phyloP scores from a whole-genome alignment of 805 yeast species.

The Saturnispora zaruensis region DNA sequence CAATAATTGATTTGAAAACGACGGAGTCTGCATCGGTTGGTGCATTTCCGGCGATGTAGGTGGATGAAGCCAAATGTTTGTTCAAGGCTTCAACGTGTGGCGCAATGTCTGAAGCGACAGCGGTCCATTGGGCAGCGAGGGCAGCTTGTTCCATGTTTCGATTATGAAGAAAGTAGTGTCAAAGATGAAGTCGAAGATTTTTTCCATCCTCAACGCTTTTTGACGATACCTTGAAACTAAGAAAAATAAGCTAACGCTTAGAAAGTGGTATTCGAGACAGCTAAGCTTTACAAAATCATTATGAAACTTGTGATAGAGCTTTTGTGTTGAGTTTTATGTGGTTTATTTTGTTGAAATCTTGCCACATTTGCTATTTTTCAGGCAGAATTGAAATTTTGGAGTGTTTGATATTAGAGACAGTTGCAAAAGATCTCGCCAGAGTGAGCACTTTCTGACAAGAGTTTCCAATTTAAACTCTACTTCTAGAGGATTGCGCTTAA shows the following conservation, averaged over 20 bases:
- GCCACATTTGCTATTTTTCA: too few species aligned
- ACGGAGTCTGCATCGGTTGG: slow-evolving; percentile 66
- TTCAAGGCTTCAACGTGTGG: slow-evolving; percentile 55
- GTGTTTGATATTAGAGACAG: too few species aligned
- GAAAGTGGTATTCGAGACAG: not conserved
- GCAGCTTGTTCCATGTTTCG: slow-evolving; percentile 37
- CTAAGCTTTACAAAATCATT: too few species aligned
- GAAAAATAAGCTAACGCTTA: not conserved
- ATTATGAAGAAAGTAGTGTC: not conserved
- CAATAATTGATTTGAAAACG: slow-evolving; percentile 59
- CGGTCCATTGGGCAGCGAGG: slow-evolving; percentile 67
- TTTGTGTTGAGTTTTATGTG: too few species aligned
- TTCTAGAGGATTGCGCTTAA: too few species aligned
- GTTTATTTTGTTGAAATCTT: too few species aligned
- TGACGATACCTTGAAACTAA: not conserved
- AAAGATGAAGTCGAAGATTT: not conserved
- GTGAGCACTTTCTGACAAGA: too few species aligned
- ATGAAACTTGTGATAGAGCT: not conserved
- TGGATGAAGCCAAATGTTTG: slow-evolving; percentile 54
- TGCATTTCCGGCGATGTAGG: slow-evolving; percentile 61
- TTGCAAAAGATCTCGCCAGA: too few species aligned
- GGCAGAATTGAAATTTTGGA: too few species aligned
- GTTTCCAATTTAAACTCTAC: too few species aligned
- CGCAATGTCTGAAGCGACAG: slow-evolving; percentile 45
- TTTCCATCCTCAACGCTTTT: not conserved